These are phyloP conservation scores for Pseudocercospora macadamiae DNA, from an alignment of 2,329 filamentous ascomycete species.

Conservation along the genomic window DNA sequence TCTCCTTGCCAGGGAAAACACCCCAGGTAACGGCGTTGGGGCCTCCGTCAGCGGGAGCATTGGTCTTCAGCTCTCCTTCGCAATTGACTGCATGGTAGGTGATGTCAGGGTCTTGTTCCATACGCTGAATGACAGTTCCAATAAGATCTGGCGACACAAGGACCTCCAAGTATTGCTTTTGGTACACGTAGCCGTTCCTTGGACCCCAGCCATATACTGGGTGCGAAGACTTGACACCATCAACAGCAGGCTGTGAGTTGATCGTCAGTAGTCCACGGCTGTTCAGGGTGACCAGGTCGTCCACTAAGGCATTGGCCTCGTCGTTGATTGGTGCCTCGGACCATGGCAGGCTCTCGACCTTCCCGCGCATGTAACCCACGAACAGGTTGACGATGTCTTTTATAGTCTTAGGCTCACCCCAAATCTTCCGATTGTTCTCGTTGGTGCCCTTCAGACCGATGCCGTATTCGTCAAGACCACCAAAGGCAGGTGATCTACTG, in stretches of 20 bases:
- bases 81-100: constrained; percentile 95
- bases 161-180: constrained; percentile 95
- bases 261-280: constrained; percentile 86
- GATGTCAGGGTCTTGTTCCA: constrained; percentile 76
- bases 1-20: constrained; percentile 97
- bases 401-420: constrained; percentile 81
- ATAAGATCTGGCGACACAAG: constrained; percentile 81
- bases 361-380: constrained; percentile 78
- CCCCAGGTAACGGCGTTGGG: constrained; percentile 99
- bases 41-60: constrained; percentile 74
- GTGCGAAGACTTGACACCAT: constrained; percentile 85
- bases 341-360: constrained; percentile 86
- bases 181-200: constrained; percentile 93
- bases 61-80: constrained; percentile 78
- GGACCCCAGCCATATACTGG: constrained; percentile 93
- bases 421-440: constrained; percentile 92
- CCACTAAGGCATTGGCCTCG: constrained; percentile 78
- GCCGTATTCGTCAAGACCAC: constrained; percentile 91
- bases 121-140: constrained; percentile 73
- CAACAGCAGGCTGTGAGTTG: constrained; percentile 95
- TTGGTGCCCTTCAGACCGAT: constrained; percentile 93
- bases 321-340: constrained; percentile 84
- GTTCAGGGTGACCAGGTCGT: constrained; percentile 80
- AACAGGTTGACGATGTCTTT: constrained; percentile 83
- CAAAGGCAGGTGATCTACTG: constrained; percentile 92